Evolutionary conservation across 495 filamentous ascomycete genomes (phyloP), one percentile per base, ranked within the genome.

Genomic region (Echria macrotheca): DNA sequence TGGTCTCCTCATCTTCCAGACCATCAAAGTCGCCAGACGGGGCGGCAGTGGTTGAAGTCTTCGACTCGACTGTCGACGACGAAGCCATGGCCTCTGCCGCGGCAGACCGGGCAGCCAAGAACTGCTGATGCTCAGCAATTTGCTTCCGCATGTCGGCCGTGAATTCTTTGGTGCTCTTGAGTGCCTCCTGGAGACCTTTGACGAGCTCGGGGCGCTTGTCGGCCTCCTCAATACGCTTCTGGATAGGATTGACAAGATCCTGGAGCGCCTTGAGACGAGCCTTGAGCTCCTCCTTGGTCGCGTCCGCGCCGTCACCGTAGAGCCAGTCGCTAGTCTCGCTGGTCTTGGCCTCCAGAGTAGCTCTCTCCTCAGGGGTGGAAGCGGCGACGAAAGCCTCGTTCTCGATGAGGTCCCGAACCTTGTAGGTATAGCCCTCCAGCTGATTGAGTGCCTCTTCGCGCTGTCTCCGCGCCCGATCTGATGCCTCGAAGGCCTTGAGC

Each of bases 371-470:
- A 1, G 74, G 63, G 37, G 83, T 91, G 37, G 89, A 81, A 10
- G 75, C 80, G 9, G 70, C 74, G 32, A 83, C 68, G 65, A 96
- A 96, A 12, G 76, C 77, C 47, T 85, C 80, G 52, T 86, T 82
- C 12, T 85, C 82, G 8, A 94, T 67, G 15, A 90, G 71, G 67
- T 96, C 94, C 4, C 89, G 83, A 32, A 84, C 80, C 51, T 80
- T 83, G 75, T 99, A 99, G 35, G 90, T 95, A 65, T 86, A 95
- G n/a, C 77, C 81, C 65, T 99, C 93, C 21, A 99, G 80, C 56
- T 86, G 83, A 70, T 99, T 99, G 22, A 96, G 70, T 8, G 87
- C 78, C 66, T 96, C 93, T 63, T 96, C 91, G 25, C 91, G 84
- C 36, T 81, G 70, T 33, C 81, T 67, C 23, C 90, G 87, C 4